Conservation (phyloP, 176 grass and related monocot species). For the Aegilops umbellulata region DNA sequence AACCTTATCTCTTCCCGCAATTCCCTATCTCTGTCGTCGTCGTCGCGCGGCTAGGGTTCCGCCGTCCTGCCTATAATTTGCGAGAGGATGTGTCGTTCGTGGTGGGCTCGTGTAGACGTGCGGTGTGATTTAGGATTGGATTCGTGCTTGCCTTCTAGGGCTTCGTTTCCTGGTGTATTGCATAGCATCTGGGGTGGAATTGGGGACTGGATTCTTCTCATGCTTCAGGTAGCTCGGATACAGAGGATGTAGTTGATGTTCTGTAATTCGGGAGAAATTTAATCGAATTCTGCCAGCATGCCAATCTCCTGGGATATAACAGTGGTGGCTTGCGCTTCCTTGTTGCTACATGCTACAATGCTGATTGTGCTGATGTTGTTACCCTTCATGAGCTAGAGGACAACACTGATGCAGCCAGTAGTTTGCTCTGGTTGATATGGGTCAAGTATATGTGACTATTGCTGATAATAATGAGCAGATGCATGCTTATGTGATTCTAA, state of each 20-base stretch:
- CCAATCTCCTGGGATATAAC: not conserved
- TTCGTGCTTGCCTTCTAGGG: constrained; percentile 6
- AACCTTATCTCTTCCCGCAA: not conserved
- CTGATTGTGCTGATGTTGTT: not conserved
- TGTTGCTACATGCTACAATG: not conserved
- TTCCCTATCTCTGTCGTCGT: not conserved
- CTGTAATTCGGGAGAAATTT: not conserved
- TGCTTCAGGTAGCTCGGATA: not conserved
- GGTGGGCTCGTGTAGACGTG: not conserved
- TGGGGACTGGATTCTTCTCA: not conserved
- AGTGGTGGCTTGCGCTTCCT: not conserved
- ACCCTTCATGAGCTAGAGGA: not conserved
- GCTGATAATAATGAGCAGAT: not conserved
- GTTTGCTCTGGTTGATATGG: not conserved
- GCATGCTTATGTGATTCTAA: not conserved
- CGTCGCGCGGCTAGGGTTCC: not conserved
- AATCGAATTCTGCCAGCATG: not conserved
- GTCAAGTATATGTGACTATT: not conserved
- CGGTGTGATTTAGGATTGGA: not conserved
- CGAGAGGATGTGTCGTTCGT: not conserved
- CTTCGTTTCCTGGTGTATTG: not conserved
- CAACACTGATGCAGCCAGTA: not conserved
- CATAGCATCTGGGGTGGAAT: not conserved
- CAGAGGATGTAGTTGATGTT: not conserved
- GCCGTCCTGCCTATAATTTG: not conserved